Evolutionary conservation across 2,329 filamentous ascomycete species (phyloP), one percentile per base, ranked within the genome.

Genomic region (Trichoderma sp.): DNA sequence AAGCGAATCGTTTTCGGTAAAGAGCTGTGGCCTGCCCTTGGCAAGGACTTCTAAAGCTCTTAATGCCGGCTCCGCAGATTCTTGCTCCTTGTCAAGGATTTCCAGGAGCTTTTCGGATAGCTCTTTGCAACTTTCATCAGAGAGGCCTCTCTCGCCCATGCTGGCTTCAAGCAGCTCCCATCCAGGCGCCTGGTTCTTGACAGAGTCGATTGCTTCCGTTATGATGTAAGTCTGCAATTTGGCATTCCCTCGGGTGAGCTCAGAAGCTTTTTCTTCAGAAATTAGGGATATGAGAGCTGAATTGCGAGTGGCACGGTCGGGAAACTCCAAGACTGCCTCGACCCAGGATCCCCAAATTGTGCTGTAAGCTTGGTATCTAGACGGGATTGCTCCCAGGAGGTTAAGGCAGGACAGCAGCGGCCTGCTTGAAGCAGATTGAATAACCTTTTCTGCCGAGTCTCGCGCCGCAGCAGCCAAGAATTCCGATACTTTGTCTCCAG

Each of bases 391-490:
- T 1, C 86, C 85, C 53, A 90, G 83, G 0, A 86, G 80, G 62
- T 90, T 86, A 0, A 97, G 83, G 12, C 90, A 88, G 0, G 90
- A 87, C 8, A 94, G 83, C 0, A 97, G 80, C 65, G 91, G 87
- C 2, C 87, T 81, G 0, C 89, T 88, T 1, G 93, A 95, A 0
- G 92, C 88, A 0, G 93, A 94, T 2, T 86, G 81, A 3, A 95
- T 81, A 18, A 96, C 82, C 1, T 83, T 81, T 0, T 87, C 83
- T 15, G 92, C 83, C 73, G 90, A 83, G 1, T 88, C 82, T 24
- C 84, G 80, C 5, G 92, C 81, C 56, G 92, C 89, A 1, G 76
- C 74, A 2, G 80, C 79, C 3, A 90, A 80, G 18, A 86, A 80
- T 0, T 82, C 77, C 4, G 84, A 80, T 14, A 90, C 80, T 1